Conservation (phyloP, 2,329 filamentous ascomycete species). For the Talaromyces marneffei region DNA sequence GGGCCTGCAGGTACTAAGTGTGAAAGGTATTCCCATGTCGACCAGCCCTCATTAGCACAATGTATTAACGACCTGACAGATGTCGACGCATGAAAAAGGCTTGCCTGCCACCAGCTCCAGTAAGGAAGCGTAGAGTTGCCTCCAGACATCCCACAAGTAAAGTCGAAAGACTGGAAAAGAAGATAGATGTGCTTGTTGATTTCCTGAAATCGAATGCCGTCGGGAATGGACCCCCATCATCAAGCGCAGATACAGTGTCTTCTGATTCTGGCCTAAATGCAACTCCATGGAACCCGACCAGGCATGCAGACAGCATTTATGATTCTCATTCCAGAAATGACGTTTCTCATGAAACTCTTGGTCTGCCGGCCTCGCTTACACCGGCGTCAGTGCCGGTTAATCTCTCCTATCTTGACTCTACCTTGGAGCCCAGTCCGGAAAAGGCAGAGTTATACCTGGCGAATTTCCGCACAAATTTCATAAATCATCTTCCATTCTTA, state of each 20-base stretch:
- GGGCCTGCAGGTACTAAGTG: background rate
- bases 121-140: background rate
- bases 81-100: constrained; percentile 7
- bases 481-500: background rate
- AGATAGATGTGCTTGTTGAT: constrained; percentile 4
- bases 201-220: background rate
- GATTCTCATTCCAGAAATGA: background rate
- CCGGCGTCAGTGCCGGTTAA: background rate
- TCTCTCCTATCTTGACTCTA: background rate
- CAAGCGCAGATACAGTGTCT: background rate
- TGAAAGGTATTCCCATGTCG: background rate
- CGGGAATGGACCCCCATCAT: background rate
- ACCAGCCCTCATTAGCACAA: background rate
- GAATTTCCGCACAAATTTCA: constrained; percentile 2
- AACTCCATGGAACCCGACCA: background rate
- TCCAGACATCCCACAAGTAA: background rate
- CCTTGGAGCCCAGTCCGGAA: background rate
- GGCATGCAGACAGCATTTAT: background rate
- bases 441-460: background rate
- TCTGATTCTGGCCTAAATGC: background rate
- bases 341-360: background rate
- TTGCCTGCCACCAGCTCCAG: background rate
- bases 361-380: background rate
- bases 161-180: constrained; percentile 8
- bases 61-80: background rate